Base-by-base conservation (phyloP, 768 basidiomycete genomes). In the Boletus eberwhitei region DNA sequence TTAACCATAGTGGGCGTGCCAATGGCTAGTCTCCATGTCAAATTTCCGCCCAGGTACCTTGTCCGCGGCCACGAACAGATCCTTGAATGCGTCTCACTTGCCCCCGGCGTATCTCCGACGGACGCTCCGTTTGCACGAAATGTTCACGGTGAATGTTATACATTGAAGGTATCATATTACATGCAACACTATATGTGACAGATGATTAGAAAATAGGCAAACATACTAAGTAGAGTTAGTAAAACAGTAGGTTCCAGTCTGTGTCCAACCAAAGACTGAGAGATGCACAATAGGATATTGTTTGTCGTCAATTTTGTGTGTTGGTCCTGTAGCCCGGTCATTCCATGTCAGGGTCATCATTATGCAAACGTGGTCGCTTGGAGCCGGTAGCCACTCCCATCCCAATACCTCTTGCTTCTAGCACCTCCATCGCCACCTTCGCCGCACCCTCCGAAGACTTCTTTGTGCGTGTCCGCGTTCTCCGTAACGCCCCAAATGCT, bases 401-500 rank as follows among this genome's bases (percentile, higher is more conserved):
- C 32, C 78, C 77, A 55, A 91, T 84, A 36, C 90, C 91, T 66
- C 88, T 79, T 48, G 89, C 83, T 71, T 89, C 86, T 45, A 92
- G 75, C n/a, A 88, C 87, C 70, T 90, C 86, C 72, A 88, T 79
- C 4, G 90, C 88, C 57, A 87, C 86, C 68, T 78, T 81, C 57
- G 84, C 86, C 32, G 87, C 83, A 38, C 74, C 84, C 58, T 90
- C 90, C 40, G 87, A 80, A 36, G 83, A 74, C 70, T 82, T 86
- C 76, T 87, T 92, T 48, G 82, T 79, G 57, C 87, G 80, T 40
- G 86, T 78, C 54, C 90, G 83, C 51, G 90, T 87, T 69, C 90
- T 79, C 48, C 90, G 86, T 59, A 91, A 75, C 19, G 88, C 88
- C 32, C 90, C 91, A 67, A 93, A 93, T 37, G 91, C 86, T 67